phyloP scores from a whole-genome alignment of 768 basidiomycete genomes.

The Auriscalpium vulgare region DNA sequence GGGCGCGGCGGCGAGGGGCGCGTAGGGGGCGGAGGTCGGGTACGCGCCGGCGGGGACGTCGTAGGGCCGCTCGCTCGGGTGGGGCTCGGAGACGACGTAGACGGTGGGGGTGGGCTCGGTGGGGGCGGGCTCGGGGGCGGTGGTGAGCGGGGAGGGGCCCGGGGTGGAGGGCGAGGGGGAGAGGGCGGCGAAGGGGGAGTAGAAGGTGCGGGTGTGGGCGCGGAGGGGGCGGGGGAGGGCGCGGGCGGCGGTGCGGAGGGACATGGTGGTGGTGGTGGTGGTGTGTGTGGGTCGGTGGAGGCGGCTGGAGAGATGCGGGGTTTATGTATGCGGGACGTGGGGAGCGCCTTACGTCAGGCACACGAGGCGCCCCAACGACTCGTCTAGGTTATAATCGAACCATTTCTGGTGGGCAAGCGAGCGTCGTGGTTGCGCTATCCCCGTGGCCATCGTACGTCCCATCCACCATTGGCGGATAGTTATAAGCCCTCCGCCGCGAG shows the following conservation, averaged over 20 bases:
- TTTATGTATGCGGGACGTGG: no score
- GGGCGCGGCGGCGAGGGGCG: slow-evolving; percentile 34
- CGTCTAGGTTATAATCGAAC: no score
- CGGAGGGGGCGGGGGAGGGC: slow-evolving; percentile 19
- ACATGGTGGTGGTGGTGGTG: slow-evolving; percentile 19
- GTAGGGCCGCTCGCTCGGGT: slow-evolving; percentile 52
- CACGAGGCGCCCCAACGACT: no score
- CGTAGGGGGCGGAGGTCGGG: slow-evolving; percentile 30
- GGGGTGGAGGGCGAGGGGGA: slow-evolving; percentile 53
- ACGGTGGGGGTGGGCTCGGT: slow-evolving; percentile 39
- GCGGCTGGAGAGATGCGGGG: neutral
- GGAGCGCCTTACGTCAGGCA: no score
- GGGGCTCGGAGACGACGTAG: slow-evolving; percentile 70
- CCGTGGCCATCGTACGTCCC: no score
- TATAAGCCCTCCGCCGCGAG: no score
- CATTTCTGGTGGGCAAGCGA: no score
- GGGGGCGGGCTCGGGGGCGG: slow-evolving; percentile 22
- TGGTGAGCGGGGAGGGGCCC: slow-evolving; percentile 26
- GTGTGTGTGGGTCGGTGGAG: neutral
- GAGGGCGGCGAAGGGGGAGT: slow-evolving; percentile 55
- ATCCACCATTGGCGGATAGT: no score
- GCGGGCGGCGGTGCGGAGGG: slow-evolving; percentile 22
- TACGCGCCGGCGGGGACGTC: slow-evolving; percentile 64
- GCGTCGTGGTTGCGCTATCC: no score
- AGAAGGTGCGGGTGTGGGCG: slow-evolving; percentile 42